These are phyloP conservation scores for Crepidotus variabilis DNA, from an alignment of 768 basidiomycete genomes.

Conservation along the genomic window DNA sequence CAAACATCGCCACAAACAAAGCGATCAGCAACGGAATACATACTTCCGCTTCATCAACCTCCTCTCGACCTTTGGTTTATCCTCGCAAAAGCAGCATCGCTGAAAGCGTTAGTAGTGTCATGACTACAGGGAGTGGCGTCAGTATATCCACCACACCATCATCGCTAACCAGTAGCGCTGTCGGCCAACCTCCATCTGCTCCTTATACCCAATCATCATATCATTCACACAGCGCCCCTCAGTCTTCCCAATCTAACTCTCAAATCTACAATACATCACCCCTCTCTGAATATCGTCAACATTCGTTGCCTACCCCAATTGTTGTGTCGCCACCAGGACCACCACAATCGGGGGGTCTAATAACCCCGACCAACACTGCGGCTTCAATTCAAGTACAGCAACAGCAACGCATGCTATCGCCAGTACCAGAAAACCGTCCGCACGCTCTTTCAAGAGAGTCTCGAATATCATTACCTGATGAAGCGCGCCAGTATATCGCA, in stretches of 20 bases:
- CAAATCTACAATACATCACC: conserved; percentile 13
- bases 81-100: conserved; percentile 35
- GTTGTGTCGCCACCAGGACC: conserved; percentile 1
- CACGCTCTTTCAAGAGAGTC: conserved; percentile 55
- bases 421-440: conserved; percentile 29
- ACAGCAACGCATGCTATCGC: conserved; percentile 28
- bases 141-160: conserved; percentile 17
- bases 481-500: conserved; percentile 69
- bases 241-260: conserved; percentile 17
- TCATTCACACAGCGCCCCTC: conserved; percentile 1
- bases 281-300: conserved; percentile 7
- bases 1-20: conserved; percentile 14
- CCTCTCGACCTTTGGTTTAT: conserved; percentile 16
- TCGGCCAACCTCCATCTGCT: conserved; percentile 7
- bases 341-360: conserved; percentile 4
- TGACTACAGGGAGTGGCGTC: conserved; percentile 19
- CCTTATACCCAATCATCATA: conserved; percentile 9
- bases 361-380: conserved; percentile 15
- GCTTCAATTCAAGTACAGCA: conserved; percentile 15
- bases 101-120: conserved; percentile 29
- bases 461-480: conserved; percentile 69
- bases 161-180: conserved; percentile 11
- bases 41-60: not conserved
- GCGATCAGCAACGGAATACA: conserved; percentile 14
- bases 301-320: conserved; percentile 6